A percentile compares a stretch with the other conserved stretches of the same genome.
These are phyloP conservation scores for Yamadazyma dushanensis DNA, from an alignment of 1,139 yeast species.

Conservation along the genomic window DNA sequence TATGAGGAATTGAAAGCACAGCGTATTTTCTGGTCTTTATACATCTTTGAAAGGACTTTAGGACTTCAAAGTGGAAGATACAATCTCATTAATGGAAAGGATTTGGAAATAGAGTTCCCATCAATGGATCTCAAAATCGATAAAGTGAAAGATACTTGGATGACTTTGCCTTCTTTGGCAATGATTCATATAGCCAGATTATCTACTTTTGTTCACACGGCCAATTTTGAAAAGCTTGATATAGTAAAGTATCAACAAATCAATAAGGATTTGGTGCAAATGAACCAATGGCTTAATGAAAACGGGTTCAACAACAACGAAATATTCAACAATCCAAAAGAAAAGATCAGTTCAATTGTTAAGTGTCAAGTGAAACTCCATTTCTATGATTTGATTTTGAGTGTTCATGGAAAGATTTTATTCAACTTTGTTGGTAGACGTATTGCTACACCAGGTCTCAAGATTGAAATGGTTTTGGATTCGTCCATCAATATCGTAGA, in stretches of 20 bases:
- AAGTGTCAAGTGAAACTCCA: slow-evolving; percentile 42
- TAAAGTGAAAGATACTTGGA: slow-evolving; percentile 49
- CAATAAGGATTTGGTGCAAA: slow-evolving; percentile 29
- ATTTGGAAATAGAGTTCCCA: slow-evolving; percentile 37
- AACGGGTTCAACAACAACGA: slow-evolving; percentile 38
- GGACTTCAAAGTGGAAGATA: slow-evolving; percentile 58
- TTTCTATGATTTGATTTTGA: slow-evolving; percentile 39
- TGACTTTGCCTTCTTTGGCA: slow-evolving; percentile 51
- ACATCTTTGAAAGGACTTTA: slow-evolving; percentile 54
- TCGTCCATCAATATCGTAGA: slow-evolving; percentile 38
- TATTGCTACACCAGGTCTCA: slow-evolving; percentile 32
- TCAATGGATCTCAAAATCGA: slow-evolving; percentile 28
- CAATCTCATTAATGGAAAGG: slow-evolving; percentile 37
- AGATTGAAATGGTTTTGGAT: slow-evolving; percentile 33
- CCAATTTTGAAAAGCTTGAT: slow-evolving; percentile 27
- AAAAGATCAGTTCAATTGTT: slow-evolving; percentile 23
- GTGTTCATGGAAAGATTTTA: slow-evolving; percentile 38
- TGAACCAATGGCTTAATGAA: slow-evolving; percentile 36
- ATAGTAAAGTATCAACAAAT: slow-evolving; percentile 34
- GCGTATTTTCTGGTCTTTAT: slow-evolving; percentile 60
- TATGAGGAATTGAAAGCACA: slow-evolving; percentile 53
- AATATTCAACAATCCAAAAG: slow-evolving; percentile 22
- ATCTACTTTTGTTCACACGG: slow-evolving; percentile 36
- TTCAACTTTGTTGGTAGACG: slow-evolving; percentile 37
- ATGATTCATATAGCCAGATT: slow-evolving; percentile 44